Base-by-base conservation (phyloP, 2,329 filamentous ascomycete species). In the Xylariaceae sp. region DNA sequence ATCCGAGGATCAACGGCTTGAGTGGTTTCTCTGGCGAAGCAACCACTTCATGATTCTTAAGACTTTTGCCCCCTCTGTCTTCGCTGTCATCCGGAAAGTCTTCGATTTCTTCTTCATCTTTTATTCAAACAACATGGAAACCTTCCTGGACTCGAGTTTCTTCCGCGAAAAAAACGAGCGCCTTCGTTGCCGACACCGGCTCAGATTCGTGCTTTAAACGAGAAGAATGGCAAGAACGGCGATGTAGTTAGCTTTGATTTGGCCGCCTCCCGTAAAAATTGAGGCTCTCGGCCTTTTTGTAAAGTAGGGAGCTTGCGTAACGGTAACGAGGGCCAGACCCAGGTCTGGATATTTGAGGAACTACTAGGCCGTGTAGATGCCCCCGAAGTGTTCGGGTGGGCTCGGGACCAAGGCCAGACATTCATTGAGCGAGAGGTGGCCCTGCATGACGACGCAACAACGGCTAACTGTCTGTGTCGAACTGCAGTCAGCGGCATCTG, bases 311-410 rank as follows among this genome's bases (percentile, higher is more conserved):
- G 34, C 31, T n/a, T 26, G 14, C 12, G 34, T 42, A 26, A 42
- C 34, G 14, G 40, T 34, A 19, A 34, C 40, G n/a, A 31, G 40
- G 9, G 13, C 26, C 40, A 34, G 31, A 38, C 40, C 9, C 34
- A 42, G 35, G 11, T 42, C 18, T 28, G 18, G 34, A 38, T 42
- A 31, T 35, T 34, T 17, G 34, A 42, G 31, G 31, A 42, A 21
- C 31, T 42, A 34, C 34, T 11, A 28, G 35, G 40, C 15, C 35
- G 29, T 14, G 39, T 41, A 37, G 3, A 9, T 11, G 12, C 34
- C 13, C 39, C 39, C 24, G 39, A 41, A 37, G 39, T 41, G 39
- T 41, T 41, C 31, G 39, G 39, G 14, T 41, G 39, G 39, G 24
- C 39, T 19, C 30, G 12, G 17, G 39, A 41, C 39, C 28, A 34